Conservation (phyloP, 2,329 filamentous ascomycete species). For the Pestalotiopsis sp. region DNA sequence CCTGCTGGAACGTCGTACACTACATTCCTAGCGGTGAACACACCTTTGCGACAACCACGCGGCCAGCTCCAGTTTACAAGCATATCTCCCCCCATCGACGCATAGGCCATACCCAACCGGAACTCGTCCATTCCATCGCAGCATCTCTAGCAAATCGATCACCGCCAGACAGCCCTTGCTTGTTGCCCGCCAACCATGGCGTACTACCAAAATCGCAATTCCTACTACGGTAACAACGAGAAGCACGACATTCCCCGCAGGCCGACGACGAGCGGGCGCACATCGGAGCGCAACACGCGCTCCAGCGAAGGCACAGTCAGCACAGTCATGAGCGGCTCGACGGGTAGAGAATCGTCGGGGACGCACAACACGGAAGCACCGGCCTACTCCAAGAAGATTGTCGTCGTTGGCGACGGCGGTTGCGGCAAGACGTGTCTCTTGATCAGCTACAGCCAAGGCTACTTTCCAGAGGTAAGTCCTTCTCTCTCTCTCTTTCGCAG, state of each 20-base stretch:
- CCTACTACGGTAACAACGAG: constrained; percentile 50
- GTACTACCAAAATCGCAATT: constrained; percentile 56
- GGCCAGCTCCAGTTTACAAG: neutral
- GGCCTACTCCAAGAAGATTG: constrained; percentile 97
- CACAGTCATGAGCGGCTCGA: constrained; percentile 77
- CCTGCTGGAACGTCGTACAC: neutral
- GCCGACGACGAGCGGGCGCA: constrained; percentile 37
- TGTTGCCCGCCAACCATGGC: constrained; percentile 42
- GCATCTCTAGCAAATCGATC: neutral
- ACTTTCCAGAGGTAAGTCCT: constrained; percentile 88
- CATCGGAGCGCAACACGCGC: constrained; percentile 57
- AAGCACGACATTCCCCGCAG: constrained; percentile 42
- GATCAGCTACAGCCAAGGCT: constrained; percentile 98
- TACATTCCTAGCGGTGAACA: neutral
- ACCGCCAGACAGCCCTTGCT: neutral
- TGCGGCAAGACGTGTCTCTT: constrained; percentile 98
- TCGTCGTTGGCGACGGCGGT: constrained; percentile 95
- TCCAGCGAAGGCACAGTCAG: constrained; percentile 90
- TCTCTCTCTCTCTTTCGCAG: neutral
- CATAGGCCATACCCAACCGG: neutral
- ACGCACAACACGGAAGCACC: constrained; percentile 90
- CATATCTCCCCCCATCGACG: neutral
- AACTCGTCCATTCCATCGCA: neutral
- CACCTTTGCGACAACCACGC: neutral
- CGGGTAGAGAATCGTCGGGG: constrained; percentile 74